Conservation (phyloP, 1,284 basidiomycete species). For the Takashimella koratensis region DNA sequence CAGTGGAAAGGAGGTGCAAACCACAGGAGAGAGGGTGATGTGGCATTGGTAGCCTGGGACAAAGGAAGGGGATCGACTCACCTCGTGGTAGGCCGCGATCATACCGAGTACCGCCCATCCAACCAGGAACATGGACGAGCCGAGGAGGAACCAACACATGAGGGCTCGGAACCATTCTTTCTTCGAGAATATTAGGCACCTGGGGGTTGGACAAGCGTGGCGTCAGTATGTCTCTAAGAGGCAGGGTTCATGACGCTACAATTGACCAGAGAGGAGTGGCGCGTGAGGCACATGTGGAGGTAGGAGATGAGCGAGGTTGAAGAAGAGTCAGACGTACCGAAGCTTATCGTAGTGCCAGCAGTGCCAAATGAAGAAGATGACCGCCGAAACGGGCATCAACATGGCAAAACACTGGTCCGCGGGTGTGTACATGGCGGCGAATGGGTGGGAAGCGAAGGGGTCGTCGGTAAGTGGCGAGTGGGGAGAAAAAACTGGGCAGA, state of each 20-base stretch:
- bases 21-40: too few relatives aligned
- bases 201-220: too few relatives aligned
- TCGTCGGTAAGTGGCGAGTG: too few relatives aligned
- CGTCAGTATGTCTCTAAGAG: not conserved
- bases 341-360: conserved; percentile 34
- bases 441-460: too few relatives aligned
- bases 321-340: not conserved
- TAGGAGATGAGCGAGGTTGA: not conserved
- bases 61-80: too few relatives aligned
- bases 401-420: conserved; percentile 21
- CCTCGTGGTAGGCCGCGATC: conserved; percentile 25
- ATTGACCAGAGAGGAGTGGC: not conserved
- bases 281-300: not conserved
- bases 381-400: conserved; percentile 1
- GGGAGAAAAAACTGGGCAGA: too few relatives aligned
- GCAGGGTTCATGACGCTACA: too few relatives aligned
- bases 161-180: conserved; percentile 30
- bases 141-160: conserved; percentile 27
- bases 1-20: too few relatives aligned
- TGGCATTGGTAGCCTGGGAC: too few relatives aligned
- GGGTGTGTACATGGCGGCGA: conserved; percentile 7
- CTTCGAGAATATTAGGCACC: conserved; percentile 25
- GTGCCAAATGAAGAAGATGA: conserved; percentile 33
- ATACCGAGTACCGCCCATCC: conserved; percentile 21
- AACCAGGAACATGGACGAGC: conserved; percentile 13